Percentiles rank a stretch among this genome's conserved stretches.
These are phyloP conservation scores for Pichia sp. DNA, from an alignment of 1,139 yeast genomes.

Conservation along the genomic window DNA sequence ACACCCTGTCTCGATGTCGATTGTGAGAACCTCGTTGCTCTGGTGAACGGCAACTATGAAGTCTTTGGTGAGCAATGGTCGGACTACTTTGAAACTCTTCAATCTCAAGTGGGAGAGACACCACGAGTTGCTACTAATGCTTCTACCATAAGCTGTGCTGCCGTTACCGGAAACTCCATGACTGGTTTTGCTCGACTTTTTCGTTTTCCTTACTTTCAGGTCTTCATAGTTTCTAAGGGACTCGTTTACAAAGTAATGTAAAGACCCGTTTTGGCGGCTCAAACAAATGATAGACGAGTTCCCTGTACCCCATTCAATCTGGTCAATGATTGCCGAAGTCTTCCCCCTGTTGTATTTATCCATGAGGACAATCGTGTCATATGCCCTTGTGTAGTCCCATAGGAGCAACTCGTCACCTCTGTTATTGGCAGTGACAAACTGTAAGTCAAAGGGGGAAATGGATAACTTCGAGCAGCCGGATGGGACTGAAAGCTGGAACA, in stretches of 20 bases:
- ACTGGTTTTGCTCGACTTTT: neutral
- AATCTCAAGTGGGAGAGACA: constrained; percentile 32
- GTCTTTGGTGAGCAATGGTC: constrained; percentile 7
- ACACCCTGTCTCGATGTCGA: constrained; percentile 19
- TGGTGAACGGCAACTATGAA: constrained; percentile 10
- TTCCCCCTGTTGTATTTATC: constrained; percentile 65
- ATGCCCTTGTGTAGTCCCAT: constrained; percentile 60
- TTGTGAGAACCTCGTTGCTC: constrained; percentile 20
- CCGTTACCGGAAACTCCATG: neutral
- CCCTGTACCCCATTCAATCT: constrained; percentile 49
- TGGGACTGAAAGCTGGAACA: constrained; percentile 56
- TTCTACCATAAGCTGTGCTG: neutral
- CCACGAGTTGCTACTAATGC: constrained; percentile 26
- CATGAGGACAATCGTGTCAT: constrained; percentile 48
- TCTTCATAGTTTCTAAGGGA: constrained; percentile 22
- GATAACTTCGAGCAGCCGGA: constrained; percentile 62
- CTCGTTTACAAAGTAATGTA: constrained; percentile 53
- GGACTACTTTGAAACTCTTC: constrained; percentile 7
- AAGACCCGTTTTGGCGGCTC: constrained; percentile 54
- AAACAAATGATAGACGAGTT: constrained; percentile 50
- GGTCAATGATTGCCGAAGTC: constrained; percentile 52
- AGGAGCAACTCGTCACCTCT: constrained; percentile 62
- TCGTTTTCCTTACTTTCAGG: constrained; percentile 5
- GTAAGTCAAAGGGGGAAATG: constrained; percentile 59
- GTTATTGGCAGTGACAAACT: constrained; percentile 51